phyloP scores from a whole-genome alignment of 2,329 filamentous ascomycete genomes.

The Hypoxylon sp. region DNA sequence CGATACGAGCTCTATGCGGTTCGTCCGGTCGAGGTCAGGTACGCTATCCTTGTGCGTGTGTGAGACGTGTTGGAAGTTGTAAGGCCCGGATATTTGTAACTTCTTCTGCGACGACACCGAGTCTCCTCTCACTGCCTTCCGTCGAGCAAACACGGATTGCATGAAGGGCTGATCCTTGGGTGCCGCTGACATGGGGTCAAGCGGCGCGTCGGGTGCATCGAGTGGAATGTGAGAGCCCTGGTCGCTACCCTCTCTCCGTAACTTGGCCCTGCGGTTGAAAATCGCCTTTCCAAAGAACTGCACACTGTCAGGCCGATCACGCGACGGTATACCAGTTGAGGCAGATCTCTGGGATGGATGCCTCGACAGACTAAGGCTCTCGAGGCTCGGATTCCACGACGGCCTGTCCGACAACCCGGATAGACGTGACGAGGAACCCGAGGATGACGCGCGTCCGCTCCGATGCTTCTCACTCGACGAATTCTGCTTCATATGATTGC shows the following conservation, averaged over 20 bases:
- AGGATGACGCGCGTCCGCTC: slow-evolving; percentile 59
- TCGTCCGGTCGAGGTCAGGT: slow-evolving; percentile 51
- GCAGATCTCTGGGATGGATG: slow-evolving; percentile 65
- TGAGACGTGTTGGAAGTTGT: slow-evolving; percentile 72
- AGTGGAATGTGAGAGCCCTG: slow-evolving; percentile 57
- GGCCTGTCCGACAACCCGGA: slow-evolving; percentile 56
- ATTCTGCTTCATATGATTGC: slow-evolving; percentile 60
- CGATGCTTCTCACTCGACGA: slow-evolving; percentile 58
- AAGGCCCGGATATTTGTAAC: slow-evolving; percentile 67
- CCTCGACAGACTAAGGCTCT: slow-evolving; percentile 60
- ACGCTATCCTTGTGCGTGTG: slow-evolving; percentile 63
- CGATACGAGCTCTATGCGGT: slow-evolving; percentile 52
- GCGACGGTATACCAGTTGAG: slow-evolving; percentile 59
- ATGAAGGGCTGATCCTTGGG: slow-evolving; percentile 55
- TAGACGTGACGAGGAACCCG: slow-evolving; percentile 62
- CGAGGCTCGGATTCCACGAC: slow-evolving; percentile 60
- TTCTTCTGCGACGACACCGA: slow-evolving; percentile 50
- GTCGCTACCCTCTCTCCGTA: slow-evolving; percentile 60
- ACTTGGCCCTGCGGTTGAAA: slow-evolving; percentile 62
- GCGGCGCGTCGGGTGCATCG: slow-evolving; percentile 54
- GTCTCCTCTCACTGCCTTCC: slow-evolving; percentile 51
- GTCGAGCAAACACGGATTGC: slow-evolving; percentile 60
- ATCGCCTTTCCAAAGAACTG: slow-evolving; percentile 67
- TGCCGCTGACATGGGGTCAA: slow-evolving; percentile 45
- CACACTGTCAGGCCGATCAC: slow-evolving; percentile 65